Conservation (phyloP, 1,284 basidiomycete genomes). For the Melampsora larici-populina region DNA sequence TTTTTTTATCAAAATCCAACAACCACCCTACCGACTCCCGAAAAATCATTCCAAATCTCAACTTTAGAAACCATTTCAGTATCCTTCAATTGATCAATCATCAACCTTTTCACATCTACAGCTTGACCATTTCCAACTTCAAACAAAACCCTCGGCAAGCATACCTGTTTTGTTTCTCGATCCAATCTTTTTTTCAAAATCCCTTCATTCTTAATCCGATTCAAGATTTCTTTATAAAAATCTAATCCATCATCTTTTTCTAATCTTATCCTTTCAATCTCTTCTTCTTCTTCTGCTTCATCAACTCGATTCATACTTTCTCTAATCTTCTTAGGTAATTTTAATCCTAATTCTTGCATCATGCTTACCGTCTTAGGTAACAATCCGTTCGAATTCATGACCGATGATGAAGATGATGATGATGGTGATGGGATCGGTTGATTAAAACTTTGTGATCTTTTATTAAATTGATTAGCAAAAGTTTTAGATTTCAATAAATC, state of each 20-base stretch:
- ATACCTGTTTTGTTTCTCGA: not conserved
- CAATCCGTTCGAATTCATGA: not conserved
- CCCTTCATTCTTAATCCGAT: slow-evolving; percentile 60
- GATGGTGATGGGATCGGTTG: not conserved
- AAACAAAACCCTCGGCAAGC: slow-evolving; percentile 64
- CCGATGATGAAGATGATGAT: too few relatives aligned
- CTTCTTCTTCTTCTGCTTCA: slow-evolving; percentile 42
- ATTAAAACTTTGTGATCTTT: not conserved
- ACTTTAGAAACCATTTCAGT: not conserved
- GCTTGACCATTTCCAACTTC: slow-evolving; percentile 78
- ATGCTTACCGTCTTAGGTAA: not conserved
- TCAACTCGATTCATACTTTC: not conserved
- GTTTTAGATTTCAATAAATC: too few relatives aligned
- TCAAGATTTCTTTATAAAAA: slow-evolving; percentile 72
- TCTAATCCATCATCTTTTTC: too few relatives aligned
- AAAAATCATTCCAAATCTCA: slow-evolving; percentile 25
- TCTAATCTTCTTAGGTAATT: not conserved
- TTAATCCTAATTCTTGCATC: slow-evolving; percentile 1
- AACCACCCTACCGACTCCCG: slow-evolving; percentile 3
- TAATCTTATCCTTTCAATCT: slow-evolving; percentile 48
- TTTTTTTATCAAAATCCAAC: slow-evolving; percentile 29
- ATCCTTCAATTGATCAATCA: slow-evolving; percentile 51
- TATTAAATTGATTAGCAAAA: too few relatives aligned
- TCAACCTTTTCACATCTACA: slow-evolving; percentile 61
- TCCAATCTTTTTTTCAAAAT: slow-evolving; percentile 46